Conservation (phyloP, 2,329 filamentous ascomycete genomes). For the Aspergillus sp. region DNA sequence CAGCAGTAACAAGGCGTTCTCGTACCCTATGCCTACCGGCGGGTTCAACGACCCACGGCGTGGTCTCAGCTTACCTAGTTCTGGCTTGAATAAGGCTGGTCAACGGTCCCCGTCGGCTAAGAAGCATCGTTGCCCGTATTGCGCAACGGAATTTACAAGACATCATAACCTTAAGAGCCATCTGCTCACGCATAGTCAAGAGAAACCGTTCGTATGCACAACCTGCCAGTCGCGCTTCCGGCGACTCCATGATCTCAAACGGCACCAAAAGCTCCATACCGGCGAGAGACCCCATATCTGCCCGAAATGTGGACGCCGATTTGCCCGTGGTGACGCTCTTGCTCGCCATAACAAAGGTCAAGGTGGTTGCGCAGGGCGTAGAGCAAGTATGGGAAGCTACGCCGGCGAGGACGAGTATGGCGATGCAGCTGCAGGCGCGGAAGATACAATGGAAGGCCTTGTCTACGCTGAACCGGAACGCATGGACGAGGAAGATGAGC, state of each 20-base stretch:
- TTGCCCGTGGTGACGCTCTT: constrained; percentile 90
- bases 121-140: constrained; percentile 96
- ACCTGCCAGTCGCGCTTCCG: constrained; percentile 93
- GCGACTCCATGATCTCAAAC: constrained; percentile 89
- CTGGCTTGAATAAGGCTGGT: constrained; percentile 55
- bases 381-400: constrained; percentile 82
- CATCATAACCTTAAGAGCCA: constrained; percentile 98
- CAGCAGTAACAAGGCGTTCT: constrained; percentile 56
- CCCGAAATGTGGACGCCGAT: constrained; percentile 89
- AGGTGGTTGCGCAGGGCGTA: constrained; percentile 88
- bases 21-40: constrained; percentile 62
- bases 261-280: constrained; percentile 94
- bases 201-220: constrained; percentile 93
- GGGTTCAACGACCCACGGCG: constrained; percentile 53
- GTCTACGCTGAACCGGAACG: constrained; percentile 56
- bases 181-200: constrained; percentile 93
- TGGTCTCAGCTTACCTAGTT: constrained; percentile 59
- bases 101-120: constrained; percentile 75
- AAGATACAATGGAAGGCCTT: constrained; percentile 64
- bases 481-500: constrained; percentile 52
- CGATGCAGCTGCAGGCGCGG: constrained; percentile 45
- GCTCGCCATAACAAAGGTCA: constrained; percentile 94
- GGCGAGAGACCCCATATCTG: constrained; percentile 95
- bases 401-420: constrained; percentile 72
- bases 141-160: constrained; percentile 92